phyloP scores from a whole-genome alignment of 768 basidiomycete species.

The Lepiota subincarnata region DNA sequence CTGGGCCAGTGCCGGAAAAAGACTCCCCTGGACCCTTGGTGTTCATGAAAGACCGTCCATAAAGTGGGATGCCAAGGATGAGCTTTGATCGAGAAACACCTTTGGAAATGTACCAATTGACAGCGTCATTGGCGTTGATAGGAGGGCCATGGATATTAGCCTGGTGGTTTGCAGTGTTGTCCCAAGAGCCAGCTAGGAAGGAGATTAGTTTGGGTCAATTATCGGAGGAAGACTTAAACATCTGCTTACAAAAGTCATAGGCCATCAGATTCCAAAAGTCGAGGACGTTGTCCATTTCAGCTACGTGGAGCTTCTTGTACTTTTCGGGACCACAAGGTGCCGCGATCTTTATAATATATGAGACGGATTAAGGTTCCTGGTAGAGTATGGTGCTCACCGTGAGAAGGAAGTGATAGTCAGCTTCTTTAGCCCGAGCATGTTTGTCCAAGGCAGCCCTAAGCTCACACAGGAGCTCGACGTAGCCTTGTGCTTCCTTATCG shows the following conservation, averaged over 20 bases:
- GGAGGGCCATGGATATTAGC: conserved; percentile 75
- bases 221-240: background rate
- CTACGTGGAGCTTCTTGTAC: conserved; percentile 72
- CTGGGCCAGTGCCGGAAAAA: conserved; percentile 80
- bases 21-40: conserved; percentile 78
- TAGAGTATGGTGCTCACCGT: conserved; percentile 48
- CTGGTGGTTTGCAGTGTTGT: conserved; percentile 70
- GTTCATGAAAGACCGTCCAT: conserved; percentile 87
- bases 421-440: conserved; percentile 56
- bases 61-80: conserved; percentile 88
- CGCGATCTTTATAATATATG: conserved; percentile 55
- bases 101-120: conserved; percentile 63
- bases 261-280: conserved; percentile 99
- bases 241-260: conserved; percentile 68
- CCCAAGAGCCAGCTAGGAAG: conserved; percentile 72
- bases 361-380: background rate
- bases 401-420: conserved; percentile 62
- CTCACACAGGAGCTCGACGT: conserved; percentile 76
- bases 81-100: conserved; percentile 80
- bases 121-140: conserved; percentile 57
- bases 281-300: conserved; percentile 83
- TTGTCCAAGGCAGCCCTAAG: conserved; percentile 71
- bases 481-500: conserved; percentile 74
- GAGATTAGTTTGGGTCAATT: conserved; percentile 3
- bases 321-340: conserved; percentile 90